phyloP scores from a whole-genome alignment of 306 rosid species.

The Oemleria cerasiformis region DNA sequence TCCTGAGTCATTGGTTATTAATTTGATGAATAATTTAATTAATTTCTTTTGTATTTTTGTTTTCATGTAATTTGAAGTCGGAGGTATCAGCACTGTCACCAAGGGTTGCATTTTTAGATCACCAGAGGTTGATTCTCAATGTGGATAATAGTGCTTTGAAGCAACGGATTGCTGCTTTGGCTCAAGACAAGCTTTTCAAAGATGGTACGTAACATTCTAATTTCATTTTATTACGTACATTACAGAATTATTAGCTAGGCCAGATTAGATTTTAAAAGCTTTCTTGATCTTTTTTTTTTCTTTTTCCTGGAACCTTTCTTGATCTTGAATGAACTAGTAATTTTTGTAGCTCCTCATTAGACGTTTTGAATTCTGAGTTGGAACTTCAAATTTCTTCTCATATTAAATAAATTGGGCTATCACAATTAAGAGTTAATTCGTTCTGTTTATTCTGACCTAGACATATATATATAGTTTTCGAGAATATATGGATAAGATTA shows the following conservation, averaged over 20 bases:
- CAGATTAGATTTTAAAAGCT: no score
- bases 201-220: constrained; percentile 48
- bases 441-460: no score
- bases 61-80: constrained; percentile 40
- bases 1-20: neutral
- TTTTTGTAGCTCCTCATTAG: no score
- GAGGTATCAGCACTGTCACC: constrained; percentile 96
- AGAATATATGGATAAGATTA: neutral
- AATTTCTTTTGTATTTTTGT: neutral
- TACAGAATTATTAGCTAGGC: no score
- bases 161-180: constrained; percentile 97
- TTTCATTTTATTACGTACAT: neutral
- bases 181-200: constrained; percentile 94
- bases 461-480: no score
- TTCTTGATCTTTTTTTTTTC: no score
- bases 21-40: neutral
- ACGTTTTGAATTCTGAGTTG: no score
- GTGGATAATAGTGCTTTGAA: constrained; percentile 87
- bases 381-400: no score
- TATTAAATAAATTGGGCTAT: no score
- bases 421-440: no score
- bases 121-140: constrained; percentile 88
- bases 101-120: constrained; percentile 89
- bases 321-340: no score
- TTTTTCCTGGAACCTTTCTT: no score